These are phyloP conservation scores for Coix lacrymajobi DNA, from an alignment of 176 grass and related monocot species.

Conservation along the genomic window DNA sequence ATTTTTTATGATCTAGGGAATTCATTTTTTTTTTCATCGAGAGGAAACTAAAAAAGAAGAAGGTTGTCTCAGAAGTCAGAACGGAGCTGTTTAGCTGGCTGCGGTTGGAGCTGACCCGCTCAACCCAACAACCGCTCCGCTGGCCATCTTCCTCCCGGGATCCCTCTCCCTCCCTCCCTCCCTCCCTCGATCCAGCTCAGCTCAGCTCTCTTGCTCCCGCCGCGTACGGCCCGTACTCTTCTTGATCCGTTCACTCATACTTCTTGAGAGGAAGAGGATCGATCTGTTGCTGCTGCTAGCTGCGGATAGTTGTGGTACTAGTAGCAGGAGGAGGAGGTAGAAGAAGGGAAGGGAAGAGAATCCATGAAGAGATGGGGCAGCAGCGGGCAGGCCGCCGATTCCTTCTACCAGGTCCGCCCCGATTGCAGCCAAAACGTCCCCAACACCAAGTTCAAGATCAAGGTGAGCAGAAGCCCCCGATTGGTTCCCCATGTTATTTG, in stretches of 20 bases:
- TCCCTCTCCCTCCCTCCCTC: background rate
- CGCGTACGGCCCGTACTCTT: background rate
- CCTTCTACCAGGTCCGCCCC: constrained; percentile 66
- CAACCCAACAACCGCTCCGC: background rate
- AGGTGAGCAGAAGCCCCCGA: constrained; percentile 30
- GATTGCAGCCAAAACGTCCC: constrained; percentile 63
- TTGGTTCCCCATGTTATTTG: background rate
- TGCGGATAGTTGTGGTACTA: background rate
- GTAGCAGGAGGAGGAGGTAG: background rate
- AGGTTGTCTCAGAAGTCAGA: no score
- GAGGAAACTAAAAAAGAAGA: no score
- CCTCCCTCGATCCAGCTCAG: background rate
- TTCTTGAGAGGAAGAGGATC: background rate
- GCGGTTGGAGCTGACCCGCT: background rate
- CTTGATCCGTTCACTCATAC: background rate
- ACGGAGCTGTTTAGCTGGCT: no score
- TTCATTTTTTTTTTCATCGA: no score
- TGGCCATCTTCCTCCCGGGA: background rate
- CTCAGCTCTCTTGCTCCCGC: background rate
- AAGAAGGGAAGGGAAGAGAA: background rate
- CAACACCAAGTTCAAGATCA: constrained; percentile 87
- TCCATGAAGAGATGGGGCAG: constrained; percentile 40
- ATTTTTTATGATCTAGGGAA: no score
- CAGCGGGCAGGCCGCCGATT: constrained; percentile 44
- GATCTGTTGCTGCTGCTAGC: background rate